Evolutionary conservation across 169 alveolate genomes (phyloP), one percentile per base, ranked within the genome.

Genomic region (Plasmodium knowlesi): DNA sequence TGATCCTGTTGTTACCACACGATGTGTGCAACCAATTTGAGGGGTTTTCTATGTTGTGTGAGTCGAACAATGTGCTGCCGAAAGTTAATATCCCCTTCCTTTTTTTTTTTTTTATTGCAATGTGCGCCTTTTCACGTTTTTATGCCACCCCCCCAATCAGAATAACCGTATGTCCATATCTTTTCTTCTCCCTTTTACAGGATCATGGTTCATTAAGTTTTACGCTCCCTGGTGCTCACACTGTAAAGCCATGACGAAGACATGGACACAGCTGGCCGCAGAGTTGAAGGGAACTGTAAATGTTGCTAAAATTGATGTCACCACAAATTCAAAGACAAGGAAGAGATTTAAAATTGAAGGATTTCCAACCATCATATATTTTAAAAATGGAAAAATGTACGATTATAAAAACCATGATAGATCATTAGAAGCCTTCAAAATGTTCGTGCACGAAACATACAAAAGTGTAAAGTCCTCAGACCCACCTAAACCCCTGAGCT

Each of bases 181-280:
- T 82, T 79, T 54, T 30, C 79, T 5, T 71, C 9, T 25, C 39
- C 46, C 92, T 46, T 41, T 82, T 22, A 91, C 46, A 95, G 98
- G 98, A 34, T 93, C 96, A 53, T 97, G 99, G 98, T 98, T 98
- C 85, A 98, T 98, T 50, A 97, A 97, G 96, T 98, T 98, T 95
- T 98, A 97, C 96, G 99, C 99, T 25, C 99, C 99, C 57, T 98
- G 99, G 99, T 98, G 99, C 94, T 96, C 98, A 34, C 99, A 98
- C 92, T 98, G 99, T 93, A 94, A 97, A 76, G 96, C 95, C 50
- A 92, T 97, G 98, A 96, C 94, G 10, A 96, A 96, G 14, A 95
- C 99, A 82, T 99, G 99, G 99, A 99, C 98, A 92, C 97, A 97
- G 83, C 98, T 99, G 88, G 99, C 99, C 0, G 67, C 79, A 43